A percentile compares a stretch with the other conserved stretches of the same genome.
Conservation (phyloP, 23 red algal genomes). For the Cyanidiococcus yangmingshanensis region DNA sequence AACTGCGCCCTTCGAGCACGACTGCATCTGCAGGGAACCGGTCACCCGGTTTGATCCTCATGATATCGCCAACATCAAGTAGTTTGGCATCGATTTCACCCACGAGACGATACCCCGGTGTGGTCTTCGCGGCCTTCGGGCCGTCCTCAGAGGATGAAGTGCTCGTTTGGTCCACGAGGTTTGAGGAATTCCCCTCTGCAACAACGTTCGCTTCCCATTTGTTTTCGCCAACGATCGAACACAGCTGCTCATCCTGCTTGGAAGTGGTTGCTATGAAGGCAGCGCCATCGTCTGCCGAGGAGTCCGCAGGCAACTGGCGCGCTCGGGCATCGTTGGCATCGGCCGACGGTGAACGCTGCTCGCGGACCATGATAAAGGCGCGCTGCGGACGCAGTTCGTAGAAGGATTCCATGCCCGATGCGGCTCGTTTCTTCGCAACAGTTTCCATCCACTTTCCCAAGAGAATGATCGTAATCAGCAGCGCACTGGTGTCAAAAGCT, state of each 20-base stretch:
- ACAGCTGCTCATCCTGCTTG: background rate
- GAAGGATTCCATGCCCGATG: slow-evolving; percentile 49
- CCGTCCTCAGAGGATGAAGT: background rate
- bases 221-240: background rate
- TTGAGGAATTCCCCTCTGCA: background rate
- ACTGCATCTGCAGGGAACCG: slow-evolving; percentile 62
- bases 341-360: background rate
- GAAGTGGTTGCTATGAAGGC: background rate
- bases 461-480: slow-evolving; percentile 87
- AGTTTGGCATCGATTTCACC: slow-evolving; percentile 42
- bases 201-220: background rate
- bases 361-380: background rate
- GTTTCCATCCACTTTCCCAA: slow-evolving; percentile 88
- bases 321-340: background rate
- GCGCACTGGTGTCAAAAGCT: slow-evolving; percentile 46
- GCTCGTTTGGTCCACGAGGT: background rate
- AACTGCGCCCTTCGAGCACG: slow-evolving; percentile 44
- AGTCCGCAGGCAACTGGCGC: background rate
- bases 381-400: slow-evolving; percentile 30
- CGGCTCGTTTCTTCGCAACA: slow-evolving; percentile 60
- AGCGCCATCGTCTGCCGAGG: background rate
- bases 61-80: slow-evolving; percentile 48
- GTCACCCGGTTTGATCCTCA: slow-evolving; percentile 63
- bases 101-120: background rate
- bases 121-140: background rate